These are phyloP conservation scores for Friedmanniomyces endolithicus DNA, from an alignment of 495 filamentous ascomycete genomes.

Conservation along the genomic window DNA sequence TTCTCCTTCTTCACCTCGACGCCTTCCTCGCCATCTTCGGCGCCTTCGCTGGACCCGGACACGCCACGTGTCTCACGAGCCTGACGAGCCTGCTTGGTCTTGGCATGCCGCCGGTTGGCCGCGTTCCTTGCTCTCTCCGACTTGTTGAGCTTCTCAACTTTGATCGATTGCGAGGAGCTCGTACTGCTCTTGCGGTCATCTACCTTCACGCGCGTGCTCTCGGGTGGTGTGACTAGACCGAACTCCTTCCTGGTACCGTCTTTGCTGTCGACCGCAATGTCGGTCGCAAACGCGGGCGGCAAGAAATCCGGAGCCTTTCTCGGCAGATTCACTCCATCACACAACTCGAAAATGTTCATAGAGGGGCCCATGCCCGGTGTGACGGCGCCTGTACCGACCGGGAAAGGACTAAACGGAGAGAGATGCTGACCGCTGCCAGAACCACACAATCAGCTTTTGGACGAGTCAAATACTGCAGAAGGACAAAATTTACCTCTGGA, in stretches of 20 bases:
- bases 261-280: constrained; percentile 4
- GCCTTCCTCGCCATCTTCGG: constrained; percentile 3
- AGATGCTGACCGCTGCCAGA: background rate
- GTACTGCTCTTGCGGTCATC: background rate
- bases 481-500: background rate
- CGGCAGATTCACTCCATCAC: background rate
- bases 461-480: background rate
- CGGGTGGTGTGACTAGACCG: constrained; percentile 19
- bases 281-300: background rate
- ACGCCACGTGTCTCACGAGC: background rate
- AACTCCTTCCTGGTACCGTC: constrained; percentile 1
- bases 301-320: background rate
- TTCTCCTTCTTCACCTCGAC: constrained; percentile 19
- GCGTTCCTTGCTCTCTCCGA: constrained; percentile 16
- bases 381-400: background rate
- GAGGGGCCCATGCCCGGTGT: background rate
- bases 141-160: background rate
- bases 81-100: constrained; percentile 4
- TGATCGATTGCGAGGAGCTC: background rate
- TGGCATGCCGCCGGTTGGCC: constrained; percentile 15
- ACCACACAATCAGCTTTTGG: background rate
- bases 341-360: background rate
- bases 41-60: background rate
- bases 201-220: background rate
- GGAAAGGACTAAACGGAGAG: background rate